These are phyloP conservation scores for Russula vinacea DNA, from an alignment of 768 basidiomycete genomes.

Conservation along the genomic window DNA sequence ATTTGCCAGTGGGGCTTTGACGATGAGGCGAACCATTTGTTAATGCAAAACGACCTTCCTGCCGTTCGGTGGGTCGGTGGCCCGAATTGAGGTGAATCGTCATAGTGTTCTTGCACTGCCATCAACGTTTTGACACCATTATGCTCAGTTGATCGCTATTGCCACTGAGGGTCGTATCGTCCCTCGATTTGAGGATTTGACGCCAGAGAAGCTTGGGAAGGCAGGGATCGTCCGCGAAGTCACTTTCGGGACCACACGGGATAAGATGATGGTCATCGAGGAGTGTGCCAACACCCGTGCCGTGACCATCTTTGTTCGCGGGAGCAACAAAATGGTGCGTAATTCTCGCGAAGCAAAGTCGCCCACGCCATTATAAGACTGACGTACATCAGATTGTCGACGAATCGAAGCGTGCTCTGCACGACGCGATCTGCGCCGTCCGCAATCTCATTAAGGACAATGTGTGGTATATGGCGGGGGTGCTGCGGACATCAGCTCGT, in stretches of 20 bases:
- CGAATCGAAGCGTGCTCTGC: slow-evolving; percentile 95
- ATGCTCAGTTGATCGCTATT: slow-evolving; percentile 84
- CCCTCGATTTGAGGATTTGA: slow-evolving; percentile 95
- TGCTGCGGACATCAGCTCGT: slow-evolving; percentile 94
- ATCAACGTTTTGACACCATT: slow-evolving; percentile 11
- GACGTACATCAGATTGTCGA: slow-evolving; percentile 77
- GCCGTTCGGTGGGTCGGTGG: slow-evolving; percentile 99
- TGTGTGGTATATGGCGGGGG: slow-evolving; percentile 98
- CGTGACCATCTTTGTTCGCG: slow-evolving; percentile 95
- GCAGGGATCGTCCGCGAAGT: slow-evolving; percentile 94
- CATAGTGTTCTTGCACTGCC: neutral
- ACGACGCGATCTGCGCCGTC: slow-evolving; percentile 96
- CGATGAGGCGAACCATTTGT: slow-evolving; percentile 95
- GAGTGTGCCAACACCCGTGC: slow-evolving; percentile 96
- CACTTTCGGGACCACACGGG: slow-evolving; percentile 94
- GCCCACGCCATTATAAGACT: neutral
- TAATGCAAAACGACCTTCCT: slow-evolving; percentile 97
- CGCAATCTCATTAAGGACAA: slow-evolving; percentile 94
- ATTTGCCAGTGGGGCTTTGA: slow-evolving; percentile 99
- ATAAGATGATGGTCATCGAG: slow-evolving; percentile 99
- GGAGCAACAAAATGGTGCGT: slow-evolving; percentile 95
- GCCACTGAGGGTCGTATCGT: slow-evolving; percentile 98
- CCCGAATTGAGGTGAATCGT: slow-evolving; percentile 85
- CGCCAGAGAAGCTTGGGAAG: slow-evolving; percentile 83
- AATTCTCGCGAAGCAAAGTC: slow-evolving; percentile 11